Conservation (phyloP, 2,329 filamentous ascomycete genomes). For the Colletotrichum tamarilloi region DNA sequence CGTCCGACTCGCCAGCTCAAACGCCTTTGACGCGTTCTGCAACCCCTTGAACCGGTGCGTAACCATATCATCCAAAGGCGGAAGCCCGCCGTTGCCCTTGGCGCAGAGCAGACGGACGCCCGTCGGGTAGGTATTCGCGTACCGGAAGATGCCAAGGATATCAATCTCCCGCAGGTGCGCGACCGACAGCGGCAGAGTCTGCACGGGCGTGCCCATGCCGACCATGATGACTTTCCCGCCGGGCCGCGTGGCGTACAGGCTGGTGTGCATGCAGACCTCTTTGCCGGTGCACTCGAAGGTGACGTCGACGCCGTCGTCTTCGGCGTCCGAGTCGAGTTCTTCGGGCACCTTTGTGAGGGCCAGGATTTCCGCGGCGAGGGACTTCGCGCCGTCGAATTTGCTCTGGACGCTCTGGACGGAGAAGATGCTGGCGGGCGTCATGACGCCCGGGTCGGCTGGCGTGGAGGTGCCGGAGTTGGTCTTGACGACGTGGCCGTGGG, state of each 20-base stretch:
- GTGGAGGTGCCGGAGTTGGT: conserved; percentile 59
- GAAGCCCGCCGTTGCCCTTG: conserved; percentile 57
- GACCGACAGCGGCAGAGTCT: conserved; percentile 78
- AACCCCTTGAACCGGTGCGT: conserved; percentile 78
- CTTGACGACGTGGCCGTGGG: conserved; percentile 66
- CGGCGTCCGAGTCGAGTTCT: conserved; percentile 50
- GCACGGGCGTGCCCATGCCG: conserved; percentile 82
- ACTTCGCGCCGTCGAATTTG: conserved; percentile 63
- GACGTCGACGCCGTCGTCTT: conserved; percentile 74
- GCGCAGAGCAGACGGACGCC: conserved; percentile 72
- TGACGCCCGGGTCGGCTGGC: conserved; percentile 51
- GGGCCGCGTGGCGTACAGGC: conserved; percentile 76
- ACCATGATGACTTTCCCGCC: conserved; percentile 82
- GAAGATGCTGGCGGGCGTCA: conserved; percentile 58
- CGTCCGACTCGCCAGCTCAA: conserved; percentile 77
- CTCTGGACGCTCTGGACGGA: conserved; percentile 58
- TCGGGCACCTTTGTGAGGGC: conserved; percentile 47
- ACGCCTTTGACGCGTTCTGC: conserved; percentile 70
- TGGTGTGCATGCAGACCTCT: conserved; percentile 78
- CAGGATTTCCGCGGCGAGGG: conserved; percentile 61
- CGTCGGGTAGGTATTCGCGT: conserved; percentile 79
- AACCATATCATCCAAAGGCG: conserved; percentile 76
- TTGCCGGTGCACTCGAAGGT: conserved; percentile 84
- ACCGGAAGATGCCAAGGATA: conserved; percentile 79
- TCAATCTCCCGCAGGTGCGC: conserved; percentile 81